phyloP scores from a whole-genome alignment of 2,329 filamentous ascomycete species.

The Conoideocrella luteorostrata region DNA sequence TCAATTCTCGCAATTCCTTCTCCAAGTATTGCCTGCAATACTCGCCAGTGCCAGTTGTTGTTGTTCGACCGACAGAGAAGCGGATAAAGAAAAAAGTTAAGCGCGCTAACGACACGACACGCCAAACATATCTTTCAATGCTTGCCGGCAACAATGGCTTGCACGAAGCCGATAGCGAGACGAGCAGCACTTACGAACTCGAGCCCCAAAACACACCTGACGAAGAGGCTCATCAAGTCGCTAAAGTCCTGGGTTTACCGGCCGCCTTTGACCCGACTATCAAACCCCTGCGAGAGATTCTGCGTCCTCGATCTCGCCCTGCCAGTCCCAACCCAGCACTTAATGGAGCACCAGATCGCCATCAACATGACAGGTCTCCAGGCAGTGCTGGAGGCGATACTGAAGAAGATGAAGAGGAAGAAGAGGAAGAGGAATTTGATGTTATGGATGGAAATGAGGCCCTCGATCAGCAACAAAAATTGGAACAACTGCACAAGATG shows the following conservation, averaged over 20 bases:
- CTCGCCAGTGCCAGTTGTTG: slow-evolving; percentile 86
- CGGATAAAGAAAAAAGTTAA: slow-evolving; percentile 86
- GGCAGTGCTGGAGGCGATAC: slow-evolving; percentile 34
- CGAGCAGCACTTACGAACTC: slow-evolving; percentile 46
- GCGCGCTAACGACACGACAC: slow-evolving; percentile 66
- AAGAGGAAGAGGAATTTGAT: slow-evolving; percentile 37
- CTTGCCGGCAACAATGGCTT: slow-evolving; percentile 55
- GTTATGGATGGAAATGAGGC: slow-evolving; percentile 37
- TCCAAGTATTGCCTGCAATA: slow-evolving; percentile 94
- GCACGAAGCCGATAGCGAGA: slow-evolving; percentile 52
- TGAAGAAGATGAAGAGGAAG: slow-evolving; percentile 33
- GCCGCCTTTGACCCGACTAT: slow-evolving; percentile 59
- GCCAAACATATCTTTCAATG: slow-evolving; percentile 73
- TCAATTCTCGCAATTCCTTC: slow-evolving; percentile 73
- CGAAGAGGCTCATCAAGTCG: slow-evolving; percentile 59
- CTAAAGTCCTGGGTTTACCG: slow-evolving; percentile 55
- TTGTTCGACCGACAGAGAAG: slow-evolving; percentile 81
- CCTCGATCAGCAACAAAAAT: slow-evolving; percentile 40
- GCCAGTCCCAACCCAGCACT: slow-evolving; percentile 11
- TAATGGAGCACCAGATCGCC: slow-evolving; percentile 15
- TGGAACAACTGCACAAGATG: slow-evolving; percentile 51
- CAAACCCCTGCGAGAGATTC: slow-evolving; percentile 42
- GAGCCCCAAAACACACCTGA: slow-evolving; percentile 50
- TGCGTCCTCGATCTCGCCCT: slow-evolving; percentile 15
- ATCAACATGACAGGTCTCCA: slow-evolving; percentile 17